Conservation (phyloP, 2,329 filamentous ascomycete genomes). For the Epicoccum nigrum region DNA sequence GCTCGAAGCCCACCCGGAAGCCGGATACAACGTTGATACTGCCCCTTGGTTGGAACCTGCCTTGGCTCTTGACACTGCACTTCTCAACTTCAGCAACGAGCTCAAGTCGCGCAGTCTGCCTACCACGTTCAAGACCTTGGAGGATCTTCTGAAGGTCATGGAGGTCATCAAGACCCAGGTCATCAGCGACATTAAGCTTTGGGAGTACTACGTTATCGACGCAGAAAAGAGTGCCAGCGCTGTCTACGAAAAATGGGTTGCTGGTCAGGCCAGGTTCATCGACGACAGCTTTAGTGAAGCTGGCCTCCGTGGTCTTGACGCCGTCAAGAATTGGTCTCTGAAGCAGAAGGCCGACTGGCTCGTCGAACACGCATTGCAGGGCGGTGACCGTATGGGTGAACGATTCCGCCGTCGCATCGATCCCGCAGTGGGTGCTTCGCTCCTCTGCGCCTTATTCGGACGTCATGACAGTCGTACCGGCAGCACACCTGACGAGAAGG, state of each 20-base stretch:
- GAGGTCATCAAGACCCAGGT: slow-evolving; percentile 81
- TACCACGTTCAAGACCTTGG: slow-evolving; percentile 69
- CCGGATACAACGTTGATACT: slow-evolving; percentile 91
- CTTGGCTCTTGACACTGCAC: slow-evolving; percentile 76
- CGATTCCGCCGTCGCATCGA: slow-evolving; percentile 76
- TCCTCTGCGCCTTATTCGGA: slow-evolving; percentile 72
- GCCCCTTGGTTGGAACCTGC: slow-evolving; percentile 74
- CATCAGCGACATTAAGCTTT: slow-evolving; percentile 77
- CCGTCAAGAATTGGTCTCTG: slow-evolving; percentile 60
- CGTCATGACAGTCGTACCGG: slow-evolving; percentile 63
- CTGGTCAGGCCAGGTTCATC: slow-evolving; percentile 63
- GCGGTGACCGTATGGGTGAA: slow-evolving; percentile 77
- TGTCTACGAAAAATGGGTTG: slow-evolving; percentile 73
- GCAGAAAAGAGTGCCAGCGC: slow-evolving; percentile 73
- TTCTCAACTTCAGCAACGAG: slow-evolving; percentile 69
- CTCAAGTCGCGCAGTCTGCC: slow-evolving; percentile 75
- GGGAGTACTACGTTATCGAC: slow-evolving; percentile 92
- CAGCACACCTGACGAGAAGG: slow-evolving; percentile 59
- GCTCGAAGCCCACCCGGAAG: slow-evolving; percentile 92
- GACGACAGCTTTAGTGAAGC: slow-evolving; percentile 58
- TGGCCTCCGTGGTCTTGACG: slow-evolving; percentile 58
- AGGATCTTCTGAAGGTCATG: slow-evolving; percentile 83
- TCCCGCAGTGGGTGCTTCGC: slow-evolving; percentile 70
- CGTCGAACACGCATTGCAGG: slow-evolving; percentile 70
- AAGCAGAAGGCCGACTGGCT: slow-evolving; percentile 69